These are phyloP conservation scores for Coffea canephora DNA, from an alignment of 257 asterid species.

Conservation along the genomic window DNA sequence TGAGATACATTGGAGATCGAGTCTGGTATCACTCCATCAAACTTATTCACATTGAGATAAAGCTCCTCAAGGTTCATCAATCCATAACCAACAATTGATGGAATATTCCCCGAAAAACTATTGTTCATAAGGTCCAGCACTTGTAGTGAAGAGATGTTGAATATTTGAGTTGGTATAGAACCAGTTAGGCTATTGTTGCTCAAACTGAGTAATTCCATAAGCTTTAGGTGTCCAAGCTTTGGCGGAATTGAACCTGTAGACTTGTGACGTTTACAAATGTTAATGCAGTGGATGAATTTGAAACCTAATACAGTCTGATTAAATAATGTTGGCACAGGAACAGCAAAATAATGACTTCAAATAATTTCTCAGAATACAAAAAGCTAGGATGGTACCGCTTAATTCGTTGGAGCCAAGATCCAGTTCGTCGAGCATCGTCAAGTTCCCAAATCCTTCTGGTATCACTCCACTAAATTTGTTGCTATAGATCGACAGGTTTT, in stretches of 20 bases:
- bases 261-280: too few species aligned
- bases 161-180: conserved; percentile 15
- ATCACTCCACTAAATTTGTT: not conserved
- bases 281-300: too few species aligned
- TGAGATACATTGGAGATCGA: conserved; percentile 1
- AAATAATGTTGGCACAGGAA: too few species aligned
- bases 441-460: conserved; percentile 4
- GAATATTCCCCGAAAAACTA: conserved; percentile 22
- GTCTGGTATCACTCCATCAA: conserved; percentile 4
- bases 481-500: not conserved
- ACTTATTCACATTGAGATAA: not conserved
- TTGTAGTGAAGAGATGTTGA: conserved; percentile 11
- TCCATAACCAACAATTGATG: conserved; percentile 7
- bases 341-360: not conserved
- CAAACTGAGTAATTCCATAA: not conserved
- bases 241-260: conserved; percentile 12
- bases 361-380: not conserved
- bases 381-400: not conserved
- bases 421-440: not conserved
- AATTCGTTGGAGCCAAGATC: not conserved
- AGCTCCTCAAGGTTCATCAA: conserved; percentile 12
- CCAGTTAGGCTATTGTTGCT: conserved; percentile 10
- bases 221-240: conserved; percentile 9
- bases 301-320: too few species aligned
- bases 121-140: not conserved